Evolutionary conservation across 169 alveolate genomes (phyloP), one percentile per base, ranked within the genome.

Genomic region (Babesia ovata): DNA sequence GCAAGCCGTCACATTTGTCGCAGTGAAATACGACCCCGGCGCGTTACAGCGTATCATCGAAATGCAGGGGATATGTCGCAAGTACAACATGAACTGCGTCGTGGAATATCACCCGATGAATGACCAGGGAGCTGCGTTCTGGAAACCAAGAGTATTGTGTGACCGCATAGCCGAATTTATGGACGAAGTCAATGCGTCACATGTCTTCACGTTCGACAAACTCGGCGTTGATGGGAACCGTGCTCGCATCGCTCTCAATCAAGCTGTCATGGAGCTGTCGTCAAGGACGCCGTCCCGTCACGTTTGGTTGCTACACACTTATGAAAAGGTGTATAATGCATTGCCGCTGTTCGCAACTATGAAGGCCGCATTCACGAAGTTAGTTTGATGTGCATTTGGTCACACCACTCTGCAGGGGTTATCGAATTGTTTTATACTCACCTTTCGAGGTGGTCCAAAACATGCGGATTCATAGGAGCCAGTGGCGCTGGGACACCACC

Each of bases 151-250:
- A 11, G 29, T 10, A 19, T 81, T 66, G 1, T 36, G 50, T 19
- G 39, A 56, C 4, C 46, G 61, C 54, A 26, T 83, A 2, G 52
- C 19, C 26, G 36, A 67, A 3, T 83, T 74, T 49, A 6, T 83
- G 22, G 44, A n/a, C 33, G 75, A 48, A 8, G 13, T 13, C 36
- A 24, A 48, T 17, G 11, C 46, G 45, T 28, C 11, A 28, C 69
- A 82, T 59, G 60, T 89, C 17, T 62, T 89, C 42, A 89, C 93
- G 14, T 89, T 89, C 66, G 93, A 89, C 71, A 52, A 70, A 12
- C 36, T 56, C 28, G 93, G 93, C 3, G 89, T 82, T 36, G 87
- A 93, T 9, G 85, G 83, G 10, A 91, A 89, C 45, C 93, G 92
- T 19, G 86, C 85, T 58, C 93, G 86, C 71, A 75, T 70, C 44